Conservation (phyloP, 352 stramenopile genomes). For the Globisporangium okanoganense region DNA sequence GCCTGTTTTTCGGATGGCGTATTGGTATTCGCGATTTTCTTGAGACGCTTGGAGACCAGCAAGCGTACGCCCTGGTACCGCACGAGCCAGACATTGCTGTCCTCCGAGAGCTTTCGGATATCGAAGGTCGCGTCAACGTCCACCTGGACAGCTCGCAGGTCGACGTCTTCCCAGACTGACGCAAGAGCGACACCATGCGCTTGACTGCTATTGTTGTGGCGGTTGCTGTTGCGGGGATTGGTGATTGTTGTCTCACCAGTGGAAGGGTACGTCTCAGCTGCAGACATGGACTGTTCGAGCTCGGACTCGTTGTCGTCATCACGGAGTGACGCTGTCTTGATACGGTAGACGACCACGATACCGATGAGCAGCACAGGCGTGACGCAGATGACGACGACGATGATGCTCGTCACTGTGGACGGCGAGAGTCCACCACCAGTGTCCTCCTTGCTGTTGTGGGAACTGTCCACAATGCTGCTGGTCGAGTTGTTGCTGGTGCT, state of each 20-base stretch:
- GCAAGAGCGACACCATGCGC: not conserved
- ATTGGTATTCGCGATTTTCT: not conserved
- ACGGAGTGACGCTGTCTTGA: not conserved
- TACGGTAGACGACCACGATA: not conserved
- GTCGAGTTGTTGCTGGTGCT: not conserved
- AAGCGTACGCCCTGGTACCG: not conserved
- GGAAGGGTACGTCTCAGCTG: not conserved
- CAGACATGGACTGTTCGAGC: not conserved
- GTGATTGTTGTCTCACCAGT: not conserved
- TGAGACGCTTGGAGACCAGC: not conserved
- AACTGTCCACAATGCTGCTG: not conserved
- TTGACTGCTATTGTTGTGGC: not conserved
- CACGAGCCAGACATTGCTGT: slow-evolving; percentile 1
- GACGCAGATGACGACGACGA: not conserved
- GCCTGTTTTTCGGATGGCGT: not conserved
- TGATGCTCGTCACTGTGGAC: not conserved
- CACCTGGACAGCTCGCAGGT: not conserved
- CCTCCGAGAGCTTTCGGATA: not conserved
- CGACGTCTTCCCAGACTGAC: not conserved
- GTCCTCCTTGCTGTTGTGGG: not conserved
- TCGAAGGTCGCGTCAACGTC: not conserved
- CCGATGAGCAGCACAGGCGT: not conserved
- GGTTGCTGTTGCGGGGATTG: not conserved
- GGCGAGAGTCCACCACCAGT: not conserved
- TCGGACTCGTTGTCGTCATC: not conserved